phyloP scores from a whole-genome alignment of 805 yeast genomes.

The Monosporozyma aquatica region DNA sequence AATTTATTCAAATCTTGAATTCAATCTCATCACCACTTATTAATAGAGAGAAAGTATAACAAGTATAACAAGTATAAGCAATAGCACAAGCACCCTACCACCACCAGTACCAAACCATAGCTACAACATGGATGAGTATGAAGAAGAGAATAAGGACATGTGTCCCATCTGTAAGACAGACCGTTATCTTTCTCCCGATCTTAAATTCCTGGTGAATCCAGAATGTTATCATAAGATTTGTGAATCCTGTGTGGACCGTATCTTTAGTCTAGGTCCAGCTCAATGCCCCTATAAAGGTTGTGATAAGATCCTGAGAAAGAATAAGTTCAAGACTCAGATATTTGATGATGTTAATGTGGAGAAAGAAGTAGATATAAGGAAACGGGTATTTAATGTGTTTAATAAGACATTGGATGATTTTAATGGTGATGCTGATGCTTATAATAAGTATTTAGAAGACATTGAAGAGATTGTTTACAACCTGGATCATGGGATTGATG shows the following conservation, averaged over 20 bases:
- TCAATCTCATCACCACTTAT: no score
- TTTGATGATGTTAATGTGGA: conserved; percentile 89
- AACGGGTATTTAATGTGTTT: conserved; percentile 64
- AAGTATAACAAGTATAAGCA: not conserved
- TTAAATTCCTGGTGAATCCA: conserved; percentile 86
- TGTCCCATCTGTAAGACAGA: conserved; percentile 98
- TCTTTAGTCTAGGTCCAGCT: conserved; percentile 89
- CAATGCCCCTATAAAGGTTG: conserved; percentile 94
- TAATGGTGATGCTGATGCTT: conserved; percentile 42
- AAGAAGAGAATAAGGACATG: conserved; percentile 62
- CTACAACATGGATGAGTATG: conserved; percentile 33
- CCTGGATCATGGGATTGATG: conserved; percentile 58
- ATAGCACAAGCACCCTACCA: not conserved
- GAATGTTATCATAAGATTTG: conserved; percentile 98
- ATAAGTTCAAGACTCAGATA: conserved; percentile 82
- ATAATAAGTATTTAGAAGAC: conserved; percentile 72
- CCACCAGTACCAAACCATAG: not conserved
- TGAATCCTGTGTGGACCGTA: conserved; percentile 92
- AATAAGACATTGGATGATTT: conserved; percentile 78
- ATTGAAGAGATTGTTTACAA: conserved; percentile 76
- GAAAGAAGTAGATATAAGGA: conserved; percentile 84
- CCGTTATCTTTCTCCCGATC: conserved; percentile 84
- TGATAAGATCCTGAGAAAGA: conserved; percentile 76
- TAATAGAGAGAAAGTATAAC: no score
- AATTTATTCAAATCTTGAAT: no score